These are phyloP conservation scores for Candida rishiriensis DNA, from an alignment of 805 yeast species.

Conservation along the genomic window DNA sequence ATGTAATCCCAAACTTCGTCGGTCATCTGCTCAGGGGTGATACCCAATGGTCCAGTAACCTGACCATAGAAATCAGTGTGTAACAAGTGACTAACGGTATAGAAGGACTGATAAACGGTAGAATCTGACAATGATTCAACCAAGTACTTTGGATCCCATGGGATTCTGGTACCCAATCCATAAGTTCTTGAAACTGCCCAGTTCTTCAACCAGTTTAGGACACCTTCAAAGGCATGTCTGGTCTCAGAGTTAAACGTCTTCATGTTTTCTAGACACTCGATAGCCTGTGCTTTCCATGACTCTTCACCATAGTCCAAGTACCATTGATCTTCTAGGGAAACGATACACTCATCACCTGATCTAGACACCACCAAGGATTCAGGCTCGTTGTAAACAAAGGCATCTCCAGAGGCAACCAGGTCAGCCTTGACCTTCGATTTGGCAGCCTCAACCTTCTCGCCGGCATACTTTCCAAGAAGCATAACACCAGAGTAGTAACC, in stretches of 20 bases:
- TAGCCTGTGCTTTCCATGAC: conserved; percentile 76
- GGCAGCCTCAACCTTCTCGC: conserved; percentile 87
- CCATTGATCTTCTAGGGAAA: conserved; percentile 98
- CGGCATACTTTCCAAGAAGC: conserved; percentile 76
- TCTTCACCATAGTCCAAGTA: conserved; percentile 96
- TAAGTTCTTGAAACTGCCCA: conserved; percentile 98
- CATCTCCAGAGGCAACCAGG: conserved; percentile 68
- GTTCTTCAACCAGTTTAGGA: conserved; percentile 91
- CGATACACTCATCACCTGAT: conserved; percentile 95
- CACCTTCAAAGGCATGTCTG: conserved; percentile 88
- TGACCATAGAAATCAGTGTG: conserved; percentile 85
- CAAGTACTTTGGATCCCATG: conserved; percentile 93
- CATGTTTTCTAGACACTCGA: conserved; percentile 73
- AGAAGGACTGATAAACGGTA: conserved; percentile 91
- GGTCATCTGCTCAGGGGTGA: conserved; percentile 80
- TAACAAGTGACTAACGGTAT: conserved; percentile 81
- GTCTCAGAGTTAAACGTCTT: conserved; percentile 79
- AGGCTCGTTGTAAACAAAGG: conserved; percentile 92
- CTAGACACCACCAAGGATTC: conserved; percentile 87
- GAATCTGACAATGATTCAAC: conserved; percentile 96
- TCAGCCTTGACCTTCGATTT: conserved; percentile 84
- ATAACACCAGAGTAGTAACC: conserved; percentile 89
- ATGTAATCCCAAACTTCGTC: conserved; percentile 91
- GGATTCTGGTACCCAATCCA: conserved; percentile 91
- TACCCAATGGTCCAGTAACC: conserved; percentile 64